Evolutionary conservation across 2,329 filamentous ascomycete species (phyloP).

Genomic region (Fusarium nurragi): DNA sequence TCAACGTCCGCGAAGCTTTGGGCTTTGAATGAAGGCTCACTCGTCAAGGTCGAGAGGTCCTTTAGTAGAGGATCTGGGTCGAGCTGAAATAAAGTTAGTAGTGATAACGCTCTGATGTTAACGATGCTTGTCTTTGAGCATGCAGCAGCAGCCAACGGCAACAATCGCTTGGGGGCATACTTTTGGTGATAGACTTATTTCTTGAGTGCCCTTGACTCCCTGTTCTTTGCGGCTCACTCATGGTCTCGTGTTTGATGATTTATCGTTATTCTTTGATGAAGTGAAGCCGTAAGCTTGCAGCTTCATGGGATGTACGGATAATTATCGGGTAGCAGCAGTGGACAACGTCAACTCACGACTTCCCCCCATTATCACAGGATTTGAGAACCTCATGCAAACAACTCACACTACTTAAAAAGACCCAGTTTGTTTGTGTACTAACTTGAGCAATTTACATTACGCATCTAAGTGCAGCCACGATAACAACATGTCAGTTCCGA

Average conservation of each 20-base stretch:
- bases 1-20: background rate
- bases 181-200: conserved; percentile 52
- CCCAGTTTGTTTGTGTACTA: background rate
- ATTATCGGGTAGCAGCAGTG: conserved; percentile 31
- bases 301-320: conserved; percentile 35
- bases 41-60: conserved; percentile 81
- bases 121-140: background rate
- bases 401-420: too few relatives aligned
- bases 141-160: background rate
- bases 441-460: background rate
- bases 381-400: background rate
- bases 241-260: conserved; percentile 22
- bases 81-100: conserved; percentile 53
- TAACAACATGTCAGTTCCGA: background rate
- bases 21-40: conserved; percentile 59
- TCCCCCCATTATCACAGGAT: background rate
- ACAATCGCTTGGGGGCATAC: conserved; percentile 40
- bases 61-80: conserved; percentile 76
- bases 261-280: conserved; percentile 15
- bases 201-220: conserved; percentile 48
- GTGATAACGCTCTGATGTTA: conserved; percentile 6
- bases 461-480: background rate
- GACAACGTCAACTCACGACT: background rate
- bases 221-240: conserved; percentile 46
- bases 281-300: conserved; percentile 15